Percentiles rank a stretch among this genome's conserved stretches.
Evolutionary conservation across 441 rosid species (phyloP).

Genomic region (Biscutella laevigata): DNA sequence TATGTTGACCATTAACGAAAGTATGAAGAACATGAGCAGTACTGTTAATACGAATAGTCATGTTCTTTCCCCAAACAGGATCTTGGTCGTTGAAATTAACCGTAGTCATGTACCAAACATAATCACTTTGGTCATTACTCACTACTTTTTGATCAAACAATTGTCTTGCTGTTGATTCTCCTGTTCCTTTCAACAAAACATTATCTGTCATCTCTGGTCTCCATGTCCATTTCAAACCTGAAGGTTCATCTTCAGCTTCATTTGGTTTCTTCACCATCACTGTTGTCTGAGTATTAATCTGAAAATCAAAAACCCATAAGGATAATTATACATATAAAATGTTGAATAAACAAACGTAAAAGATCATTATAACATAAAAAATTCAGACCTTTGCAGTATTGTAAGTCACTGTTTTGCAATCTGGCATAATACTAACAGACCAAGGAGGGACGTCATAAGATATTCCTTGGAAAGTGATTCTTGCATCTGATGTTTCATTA

Average conservation of each 20-base stretch:
- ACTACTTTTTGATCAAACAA: conserved; percentile 52
- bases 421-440: conserved; percentile 53
- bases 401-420: conserved; percentile 35
- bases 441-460: conserved; percentile 41
- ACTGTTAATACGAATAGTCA: conserved; percentile 39
- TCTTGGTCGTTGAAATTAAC: conserved; percentile 28
- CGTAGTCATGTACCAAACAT: conserved; percentile 73
- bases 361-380: background rate
- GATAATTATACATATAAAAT: background rate
- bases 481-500: conserved; percentile 30
- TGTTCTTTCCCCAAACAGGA: conserved; percentile 32
- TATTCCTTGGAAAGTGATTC: conserved; percentile 27
- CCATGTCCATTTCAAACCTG: conserved; percentile 51
- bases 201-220: conserved; percentile 40
- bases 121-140: conserved; percentile 49
- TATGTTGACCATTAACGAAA: conserved; percentile 42
- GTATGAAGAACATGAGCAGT: conserved; percentile 57
- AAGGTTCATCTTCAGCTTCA: conserved; percentile 34
- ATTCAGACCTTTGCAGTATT: conserved; percentile 42
- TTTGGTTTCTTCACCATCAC: conserved; percentile 41
- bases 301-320: background rate
- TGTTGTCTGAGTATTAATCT: conserved; percentile 51
- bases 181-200: conserved; percentile 30
- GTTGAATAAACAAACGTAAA: background rate
- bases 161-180: conserved; percentile 21